phyloP scores from a whole-genome alignment of 2,329 filamentous ascomycete species.

The Colletotrichum agaves region DNA sequence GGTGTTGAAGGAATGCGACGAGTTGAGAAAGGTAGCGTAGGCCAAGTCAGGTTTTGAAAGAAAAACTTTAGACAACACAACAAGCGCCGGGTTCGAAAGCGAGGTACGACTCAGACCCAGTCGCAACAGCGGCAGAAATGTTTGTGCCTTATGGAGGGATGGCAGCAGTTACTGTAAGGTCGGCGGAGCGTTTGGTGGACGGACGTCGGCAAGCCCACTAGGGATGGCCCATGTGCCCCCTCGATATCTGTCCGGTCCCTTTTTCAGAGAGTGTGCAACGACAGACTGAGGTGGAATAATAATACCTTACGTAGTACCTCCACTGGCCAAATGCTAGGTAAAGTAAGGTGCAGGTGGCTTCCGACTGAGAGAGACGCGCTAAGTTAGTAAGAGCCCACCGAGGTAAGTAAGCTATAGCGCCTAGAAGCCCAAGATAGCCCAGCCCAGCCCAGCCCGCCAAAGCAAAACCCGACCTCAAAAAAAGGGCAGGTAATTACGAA shows the following conservation, averaged over 20 bases:
- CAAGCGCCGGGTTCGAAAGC: conserved; percentile 1
- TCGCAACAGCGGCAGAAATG: conserved; percentile 18
- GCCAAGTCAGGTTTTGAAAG: neutral
- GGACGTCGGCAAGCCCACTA: conserved; percentile 12
- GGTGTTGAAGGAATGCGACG: neutral
- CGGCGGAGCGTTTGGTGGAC: conserved; percentile 7
- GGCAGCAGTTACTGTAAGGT: conserved; percentile 25
- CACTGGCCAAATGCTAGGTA: too few species aligned
- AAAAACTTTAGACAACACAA: neutral
- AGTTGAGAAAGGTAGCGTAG: neutral
- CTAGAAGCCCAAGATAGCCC: conserved; percentile 5
- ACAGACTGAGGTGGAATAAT: too few species aligned
- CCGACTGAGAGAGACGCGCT: too few species aligned
- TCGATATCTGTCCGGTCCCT: too few species aligned
- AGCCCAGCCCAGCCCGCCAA: conserved; percentile 1
- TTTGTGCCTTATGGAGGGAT: conserved; percentile 21
- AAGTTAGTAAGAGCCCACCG: too few species aligned
- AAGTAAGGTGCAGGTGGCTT: too few species aligned
- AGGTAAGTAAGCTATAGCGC: neutral
- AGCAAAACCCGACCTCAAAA: neutral
- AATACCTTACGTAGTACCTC: too few species aligned
- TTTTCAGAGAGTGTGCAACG: too few species aligned
- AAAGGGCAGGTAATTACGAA: too few species aligned
- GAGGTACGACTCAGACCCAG: conserved; percentile 30
- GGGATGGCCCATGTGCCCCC: neutral